Base-by-base conservation (phyloP, 2,329 filamentous ascomycete genomes). In the Plenodomus biglobosus region DNA sequence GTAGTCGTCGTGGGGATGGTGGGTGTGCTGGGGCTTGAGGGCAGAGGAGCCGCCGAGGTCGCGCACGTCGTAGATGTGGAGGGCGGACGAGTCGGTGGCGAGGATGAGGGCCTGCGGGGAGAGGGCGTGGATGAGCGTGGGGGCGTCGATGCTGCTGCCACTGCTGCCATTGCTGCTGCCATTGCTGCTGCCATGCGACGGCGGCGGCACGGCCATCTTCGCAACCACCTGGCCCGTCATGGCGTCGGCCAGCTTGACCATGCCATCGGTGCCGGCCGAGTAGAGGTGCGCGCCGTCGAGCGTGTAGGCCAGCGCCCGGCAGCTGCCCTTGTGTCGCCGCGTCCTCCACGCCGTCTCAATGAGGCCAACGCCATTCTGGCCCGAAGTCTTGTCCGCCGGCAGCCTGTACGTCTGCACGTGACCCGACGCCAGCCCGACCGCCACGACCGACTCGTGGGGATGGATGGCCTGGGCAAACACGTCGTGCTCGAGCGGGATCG, bases 311-410 rank as follows among this genome's bases (percentile, higher is more conserved):
- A 97, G 75, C 51, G 84, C 86, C 44, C 94, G 82, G 69, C 92
- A 97, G 78, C 91, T 96, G 11, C 91, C 92, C 77, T 96, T 95
- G 76, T 99, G 94, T 52, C 94, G 82, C 59, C 85, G 81, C 4
- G 94, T 97, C 62, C 84, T 83, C 94, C 94, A 99, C 50, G 85
- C 76, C 0, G 86, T 90, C 59, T 92, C 88, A 54, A 97, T 88
- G 76, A 77, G 24, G 67, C 68, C 8, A 68, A 43, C 11, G 82
- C 80, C 21, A 81, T 80, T 35, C 73, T 74, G 27, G n/a, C n/a
- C 76, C 73, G 34, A 76, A 76, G 36, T 74, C 73, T 44, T 70
- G 24, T 79, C 73, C 0, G 86, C 84, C 5, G 83, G 83, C 20
- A 97, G 79, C 40, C 87, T 84, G 65, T 90, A 92, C 36, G 86